Evolutionary conservation across 345 rosid species (phyloP), one percentile per base, ranked within the genome.

Genomic region (Microcos paniculata): DNA sequence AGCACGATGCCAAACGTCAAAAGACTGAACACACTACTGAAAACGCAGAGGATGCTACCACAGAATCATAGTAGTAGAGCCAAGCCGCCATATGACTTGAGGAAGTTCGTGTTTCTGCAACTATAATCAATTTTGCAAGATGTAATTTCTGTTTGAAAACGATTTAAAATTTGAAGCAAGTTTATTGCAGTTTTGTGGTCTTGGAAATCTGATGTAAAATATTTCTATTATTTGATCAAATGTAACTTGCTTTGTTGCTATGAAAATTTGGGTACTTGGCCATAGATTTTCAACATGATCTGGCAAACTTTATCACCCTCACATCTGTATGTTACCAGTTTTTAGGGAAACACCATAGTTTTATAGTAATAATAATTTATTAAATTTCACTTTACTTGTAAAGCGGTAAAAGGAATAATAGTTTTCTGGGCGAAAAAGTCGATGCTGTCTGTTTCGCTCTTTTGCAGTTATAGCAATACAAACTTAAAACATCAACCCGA

Each of bases 1-100:
- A 88, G 80, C 84, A 82, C 0, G 88, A 80, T 40, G 80, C 80
- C 53, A 83, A 89, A 81, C 85, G 87, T 64, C 87, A 71, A 53
- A 86, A 88, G 85, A 82, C 76, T 1, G 86, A 85, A 30, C 16
- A 48, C 58, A 18, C 18, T 0, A 82, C 76, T 1, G 86, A 85
- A 30, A 28, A 48, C 42, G 10, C 10, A 0, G 28, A 31, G 3
- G 59, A 51, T 69, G 58, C 58, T 19, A 10, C 16, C 7, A 7
- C 58, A 69, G 57, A 18, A 49, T 69, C 59, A 33, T 69, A 69
- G 15, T 43, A 40, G 35, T 42, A 35, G 38, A 80, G 65, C 40
- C 38, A 10, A 70, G 71, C 56, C 67, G 62, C 15, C 16, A 19
- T 51, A 24, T 40, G 26, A 26, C 45, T 56, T 59, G 28, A n/a